Evolutionary conservation across 2,329 filamentous ascomycete species (phyloP).

Genomic region (Onygena corvina): DNA sequence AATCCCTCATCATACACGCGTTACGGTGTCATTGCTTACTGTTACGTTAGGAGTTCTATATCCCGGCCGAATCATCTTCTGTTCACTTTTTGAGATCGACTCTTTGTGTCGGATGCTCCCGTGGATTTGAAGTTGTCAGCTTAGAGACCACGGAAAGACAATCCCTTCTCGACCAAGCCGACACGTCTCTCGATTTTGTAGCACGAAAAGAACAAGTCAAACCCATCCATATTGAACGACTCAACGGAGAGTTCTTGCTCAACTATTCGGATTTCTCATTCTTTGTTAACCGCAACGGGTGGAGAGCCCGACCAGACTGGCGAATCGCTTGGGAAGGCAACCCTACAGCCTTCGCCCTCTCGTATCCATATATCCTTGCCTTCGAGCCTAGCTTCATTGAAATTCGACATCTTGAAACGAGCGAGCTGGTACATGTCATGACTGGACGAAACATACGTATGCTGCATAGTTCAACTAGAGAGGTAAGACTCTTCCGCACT

Average conservation of each 20-base stretch:
- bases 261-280: conserved; percentile 99
- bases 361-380: conserved; percentile 90
- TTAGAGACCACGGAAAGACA: conserved; percentile 97
- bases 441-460: conserved; percentile 94
- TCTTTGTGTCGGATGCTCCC: conserved; percentile 86
- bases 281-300: conserved; percentile 97
- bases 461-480: conserved; percentile 91
- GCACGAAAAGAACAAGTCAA: conserved; percentile 84
- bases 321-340: conserved; percentile 94
- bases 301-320: conserved; percentile 93
- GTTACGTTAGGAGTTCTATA: conserved; percentile 68
- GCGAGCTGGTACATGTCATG: conserved; percentile 82
- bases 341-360: conserved; percentile 83
- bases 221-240: conserved; percentile 91
- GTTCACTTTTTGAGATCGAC: conserved; percentile 97
- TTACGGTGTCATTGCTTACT: not conserved
- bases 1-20: not conserved
- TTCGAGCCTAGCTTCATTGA: conserved; percentile 98
- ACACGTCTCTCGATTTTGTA: conserved; percentile 95
- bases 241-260: conserved; percentile 92
- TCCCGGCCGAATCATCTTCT: conserved; percentile 93
- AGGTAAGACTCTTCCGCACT: conserved; percentile 50
- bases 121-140: conserved; percentile 93
- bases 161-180: conserved; percentile 88
- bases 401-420: conserved; percentile 86